Base-by-base conservation (phyloP, 73 alveolate species). In the Tetrahymena thermophila region DNA sequence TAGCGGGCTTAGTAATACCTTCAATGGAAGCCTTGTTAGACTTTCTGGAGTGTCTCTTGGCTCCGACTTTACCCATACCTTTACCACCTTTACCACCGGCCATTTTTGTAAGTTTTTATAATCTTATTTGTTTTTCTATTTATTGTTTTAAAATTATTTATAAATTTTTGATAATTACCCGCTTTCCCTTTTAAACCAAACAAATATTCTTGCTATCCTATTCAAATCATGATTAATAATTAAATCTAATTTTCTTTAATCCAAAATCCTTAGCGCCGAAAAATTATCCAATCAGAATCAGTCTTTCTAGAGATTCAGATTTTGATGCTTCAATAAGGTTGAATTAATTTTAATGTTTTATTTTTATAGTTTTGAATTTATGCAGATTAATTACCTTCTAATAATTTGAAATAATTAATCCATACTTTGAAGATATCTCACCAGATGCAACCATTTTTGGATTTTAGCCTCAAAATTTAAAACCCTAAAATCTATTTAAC, bases 1-100 rank as follows among this genome's bases (percentile, higher is more conserved):
- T 98, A 55, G 99, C 99, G 94, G 98, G 98, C 94, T 98, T 96
- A 35, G 99, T 97, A 89, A 98, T 98, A 56, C 99, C 99, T 96
- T 96, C 97, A 57, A 97, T 97, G 23, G 97, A 96, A 56, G 96
- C 98, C 94, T 97, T 97, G 94, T 94, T 94, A 34, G 98, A 83
- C 96, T 96, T 96, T 57, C 96, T 95, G 15, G 97, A 95, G 85
- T 95, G 97, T 96, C 98, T 97, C 96, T 97, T 97, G 35, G 98
- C 98, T 94, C 98, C 97, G 31, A 94, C 97, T 56, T 97, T 97
- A 23, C 98, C 98, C 85, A 94, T 94, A 71, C 97, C 96, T 96
- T 97, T 97, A 85, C 98, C 98, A 35, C 95, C 93, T 95, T 95
- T 95, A 50, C 97, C 97, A 56, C 94, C 94, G 56, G 97, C 97